A percentile compares a stretch with the other conserved stretches of the same genome.
phyloP scores from a whole-genome alignment of 495 filamentous ascomycete genomes.

The Talaromyces thailandensis region DNA sequence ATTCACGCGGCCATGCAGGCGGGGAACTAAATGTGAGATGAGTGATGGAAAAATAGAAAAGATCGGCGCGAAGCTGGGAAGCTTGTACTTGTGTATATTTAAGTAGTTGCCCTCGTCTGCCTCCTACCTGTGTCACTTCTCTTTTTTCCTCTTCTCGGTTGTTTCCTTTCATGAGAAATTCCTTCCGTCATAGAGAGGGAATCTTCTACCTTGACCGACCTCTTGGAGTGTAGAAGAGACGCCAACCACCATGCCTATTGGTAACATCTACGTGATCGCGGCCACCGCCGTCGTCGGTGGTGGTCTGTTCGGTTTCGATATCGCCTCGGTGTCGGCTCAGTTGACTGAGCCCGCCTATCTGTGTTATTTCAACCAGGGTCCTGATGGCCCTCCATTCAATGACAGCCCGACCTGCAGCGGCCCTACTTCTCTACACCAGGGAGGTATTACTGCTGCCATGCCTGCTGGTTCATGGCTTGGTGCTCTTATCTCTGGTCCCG shows the following conservation, averaged over 20 bases:
- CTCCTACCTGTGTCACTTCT: neutral
- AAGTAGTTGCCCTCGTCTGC: neutral
- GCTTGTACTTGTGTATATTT: neutral
- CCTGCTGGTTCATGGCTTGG: slow-evolving; percentile 68
- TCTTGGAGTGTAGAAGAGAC: neutral
- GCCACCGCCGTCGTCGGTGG: slow-evolving; percentile 71
- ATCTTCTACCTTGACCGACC: neutral
- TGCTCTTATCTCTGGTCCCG: slow-evolving; percentile 54
- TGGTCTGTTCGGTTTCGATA: slow-evolving; percentile 76
- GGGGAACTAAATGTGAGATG: neutral
- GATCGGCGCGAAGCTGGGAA: neutral
- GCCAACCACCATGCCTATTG: slow-evolving; percentile 24
- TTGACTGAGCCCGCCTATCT: slow-evolving; percentile 52
- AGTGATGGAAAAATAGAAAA: neutral
- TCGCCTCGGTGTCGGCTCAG: slow-evolving; percentile 73
- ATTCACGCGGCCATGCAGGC: neutral
- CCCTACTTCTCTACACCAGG: slow-evolving; percentile 38
- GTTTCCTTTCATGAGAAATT: neutral
- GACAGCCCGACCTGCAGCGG: slow-evolving; percentile 30
- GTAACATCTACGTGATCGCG: slow-evolving; percentile 67
- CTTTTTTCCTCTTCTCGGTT: neutral
- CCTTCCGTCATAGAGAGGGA: neutral
- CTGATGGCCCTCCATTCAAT: slow-evolving; percentile 8
- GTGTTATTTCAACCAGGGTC: slow-evolving; percentile 53
- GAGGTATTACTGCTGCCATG: slow-evolving; percentile 63